phyloP scores from a whole-genome alignment of 1,284 basidiomycete species.

The Heterobasidion irregulare region DNA sequence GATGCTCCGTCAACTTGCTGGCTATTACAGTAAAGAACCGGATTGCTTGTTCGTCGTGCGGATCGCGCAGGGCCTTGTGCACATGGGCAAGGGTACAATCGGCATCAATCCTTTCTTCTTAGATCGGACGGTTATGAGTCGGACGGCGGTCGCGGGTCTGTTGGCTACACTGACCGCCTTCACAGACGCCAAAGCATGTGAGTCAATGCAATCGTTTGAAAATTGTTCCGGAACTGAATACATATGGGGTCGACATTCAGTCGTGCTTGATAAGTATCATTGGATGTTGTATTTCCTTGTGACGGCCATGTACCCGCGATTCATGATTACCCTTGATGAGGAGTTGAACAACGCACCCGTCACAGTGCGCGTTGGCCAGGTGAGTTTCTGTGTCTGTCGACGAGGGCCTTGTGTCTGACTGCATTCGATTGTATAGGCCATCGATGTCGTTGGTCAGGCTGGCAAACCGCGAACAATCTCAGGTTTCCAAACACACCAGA shows the following conservation, averaged over 20 bases:
- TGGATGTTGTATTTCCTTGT: slow-evolving; percentile 99
- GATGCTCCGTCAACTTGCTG: slow-evolving; percentile 94
- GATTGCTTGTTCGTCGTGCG: slow-evolving; percentile 97
- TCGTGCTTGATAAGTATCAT: slow-evolving; percentile 90
- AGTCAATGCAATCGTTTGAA: slow-evolving; percentile 26
- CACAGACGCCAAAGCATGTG: slow-evolving; percentile 89
- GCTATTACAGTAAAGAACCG: slow-evolving; percentile 96
- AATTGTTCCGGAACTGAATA: neutral
- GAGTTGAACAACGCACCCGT: slow-evolving; percentile 80
- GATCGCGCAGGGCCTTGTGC: slow-evolving; percentile 92
- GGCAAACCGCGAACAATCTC: slow-evolving; percentile 89
- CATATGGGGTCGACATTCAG: slow-evolving; percentile 27
- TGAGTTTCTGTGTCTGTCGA: slow-evolving; percentile 20
- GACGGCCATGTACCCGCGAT: slow-evolving; percentile 96
- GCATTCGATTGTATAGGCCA: slow-evolving; percentile 42
- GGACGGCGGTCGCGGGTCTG: slow-evolving; percentile 87
- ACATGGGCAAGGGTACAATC: slow-evolving; percentile 99
- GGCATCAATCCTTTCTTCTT: slow-evolving; percentile 98
- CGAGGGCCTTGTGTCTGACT: neutral
- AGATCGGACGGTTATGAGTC: slow-evolving; percentile 86
- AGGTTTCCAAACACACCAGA: slow-evolving; percentile 95
- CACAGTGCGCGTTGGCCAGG: slow-evolving; percentile 93
- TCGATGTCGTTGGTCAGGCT: slow-evolving; percentile 87
- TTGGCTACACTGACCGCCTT: slow-evolving; percentile 87
- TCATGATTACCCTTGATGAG: slow-evolving; percentile 96